phyloP scores from a whole-genome alignment of 192 early-diverging fungal species.

The Podila clonocystis region DNA sequence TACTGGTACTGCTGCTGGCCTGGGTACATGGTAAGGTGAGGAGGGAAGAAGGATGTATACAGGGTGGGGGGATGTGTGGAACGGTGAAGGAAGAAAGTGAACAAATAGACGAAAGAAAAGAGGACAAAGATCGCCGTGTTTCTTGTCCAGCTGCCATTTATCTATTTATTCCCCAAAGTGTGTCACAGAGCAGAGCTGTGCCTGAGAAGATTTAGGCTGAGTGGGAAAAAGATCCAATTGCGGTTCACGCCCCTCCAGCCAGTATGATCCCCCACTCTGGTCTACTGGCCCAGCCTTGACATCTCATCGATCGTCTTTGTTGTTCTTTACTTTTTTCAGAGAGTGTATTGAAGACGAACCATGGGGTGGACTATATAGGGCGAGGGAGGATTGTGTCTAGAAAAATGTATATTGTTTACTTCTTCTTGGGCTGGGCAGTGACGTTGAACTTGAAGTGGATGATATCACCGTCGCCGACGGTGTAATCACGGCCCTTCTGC shows the following conservation, averaged over 20 bases:
- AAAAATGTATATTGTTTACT: slow-evolving; percentile 25
- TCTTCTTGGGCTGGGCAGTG: slow-evolving; percentile 61
- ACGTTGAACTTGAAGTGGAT: slow-evolving; percentile 79
- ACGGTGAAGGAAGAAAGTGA: not conserved
- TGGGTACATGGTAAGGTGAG: not conserved
- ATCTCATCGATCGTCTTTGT: too few species aligned
- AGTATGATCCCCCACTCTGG: too few species aligned
- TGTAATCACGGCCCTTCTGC: slow-evolving; percentile 92
- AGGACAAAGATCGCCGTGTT: not conserved
- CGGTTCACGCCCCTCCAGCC: too few species aligned
- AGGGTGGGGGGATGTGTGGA: not conserved
- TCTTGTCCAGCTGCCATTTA: not conserved
- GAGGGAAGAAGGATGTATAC: not conserved
- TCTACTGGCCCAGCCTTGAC: too few species aligned
- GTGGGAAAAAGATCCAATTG: too few species aligned
- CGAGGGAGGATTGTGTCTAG: not conserved
- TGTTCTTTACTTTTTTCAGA: too few species aligned
- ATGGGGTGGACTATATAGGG: too few species aligned
- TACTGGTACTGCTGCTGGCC: slow-evolving; percentile 21
- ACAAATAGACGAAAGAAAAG: not conserved
- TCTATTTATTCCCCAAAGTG: too few species aligned
- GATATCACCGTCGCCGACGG: slow-evolving; percentile 94
- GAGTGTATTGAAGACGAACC: too few species aligned
- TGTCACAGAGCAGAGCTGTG: too few species aligned
- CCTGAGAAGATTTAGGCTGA: too few species aligned